Conservation (phyloP, 768 basidiomycete genomes). For the Tephrocybe sp. region DNA sequence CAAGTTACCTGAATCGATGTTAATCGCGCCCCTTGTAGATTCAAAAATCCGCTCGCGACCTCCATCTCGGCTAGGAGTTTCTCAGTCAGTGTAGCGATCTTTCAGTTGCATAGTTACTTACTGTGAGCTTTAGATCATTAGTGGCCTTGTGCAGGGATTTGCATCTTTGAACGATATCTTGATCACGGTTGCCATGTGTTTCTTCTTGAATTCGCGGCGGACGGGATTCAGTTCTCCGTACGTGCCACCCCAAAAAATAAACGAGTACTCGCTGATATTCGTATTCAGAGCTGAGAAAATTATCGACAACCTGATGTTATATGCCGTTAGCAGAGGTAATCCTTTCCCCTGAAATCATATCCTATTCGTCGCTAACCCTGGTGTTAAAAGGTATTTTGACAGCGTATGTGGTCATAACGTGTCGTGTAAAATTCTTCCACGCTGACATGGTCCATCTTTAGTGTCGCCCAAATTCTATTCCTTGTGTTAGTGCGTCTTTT, state of each 20-base stretch:
- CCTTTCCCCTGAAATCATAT: background rate
- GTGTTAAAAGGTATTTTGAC: conserved; percentile 2
- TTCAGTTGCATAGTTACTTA: background rate
- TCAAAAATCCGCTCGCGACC: conserved; percentile 6
- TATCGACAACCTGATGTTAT: conserved; percentile 8
- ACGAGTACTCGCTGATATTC: too few species aligned
- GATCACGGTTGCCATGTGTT: conserved; percentile 7
- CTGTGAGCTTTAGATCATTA: background rate
- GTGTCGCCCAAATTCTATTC: conserved; percentile 9
- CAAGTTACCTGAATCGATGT: background rate
- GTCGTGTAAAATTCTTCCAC: background rate
- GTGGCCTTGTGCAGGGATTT: conserved; percentile 10
- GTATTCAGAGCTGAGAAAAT: background rate
- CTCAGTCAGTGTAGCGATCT: background rate
- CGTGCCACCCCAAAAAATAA: background rate
- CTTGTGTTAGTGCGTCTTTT: conserved; percentile 4
- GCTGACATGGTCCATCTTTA: background rate
- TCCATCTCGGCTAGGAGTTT: conserved; percentile 9
- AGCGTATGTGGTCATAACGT: background rate
- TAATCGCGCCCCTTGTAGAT: background rate
- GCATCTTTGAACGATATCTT: conserved; percentile 8
- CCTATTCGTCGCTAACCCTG: background rate
- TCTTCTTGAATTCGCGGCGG: conserved; percentile 2
- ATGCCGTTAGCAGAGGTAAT: conserved; percentile 9
- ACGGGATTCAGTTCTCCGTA: background rate